These are phyloP conservation scores for Linnemannia exigua DNA, from an alignment of 192 early-diverging fungal species.

Conservation along the genomic window DNA sequence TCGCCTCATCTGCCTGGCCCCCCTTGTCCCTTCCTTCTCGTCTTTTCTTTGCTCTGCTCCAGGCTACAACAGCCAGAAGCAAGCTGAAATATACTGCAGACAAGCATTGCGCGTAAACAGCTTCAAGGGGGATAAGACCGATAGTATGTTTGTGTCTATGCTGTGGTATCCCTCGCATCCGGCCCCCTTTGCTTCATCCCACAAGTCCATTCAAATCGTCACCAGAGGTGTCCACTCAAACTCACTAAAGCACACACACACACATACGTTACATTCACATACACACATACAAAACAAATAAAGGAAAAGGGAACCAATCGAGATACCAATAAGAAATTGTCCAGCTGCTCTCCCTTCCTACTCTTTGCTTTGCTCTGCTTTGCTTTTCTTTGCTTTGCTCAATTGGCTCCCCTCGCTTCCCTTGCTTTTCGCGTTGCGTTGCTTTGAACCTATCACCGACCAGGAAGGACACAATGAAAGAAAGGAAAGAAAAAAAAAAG, in stretches of 20 bases:
- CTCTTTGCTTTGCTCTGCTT: too few relatives aligned
- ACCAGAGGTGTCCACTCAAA: background rate
- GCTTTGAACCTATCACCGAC: background rate
- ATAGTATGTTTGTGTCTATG: background rate
- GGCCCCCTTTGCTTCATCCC: too few relatives aligned
- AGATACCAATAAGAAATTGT: conserved; percentile 6
- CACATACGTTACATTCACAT: background rate
- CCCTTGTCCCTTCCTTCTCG: background rate
- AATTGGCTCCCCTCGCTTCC: background rate
- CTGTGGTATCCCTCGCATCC: background rate
- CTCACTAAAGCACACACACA: background rate
- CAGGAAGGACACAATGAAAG: too few relatives aligned
- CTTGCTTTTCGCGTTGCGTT: background rate
- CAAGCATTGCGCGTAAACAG: conserved; percentile 3
- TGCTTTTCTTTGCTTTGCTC: background rate
- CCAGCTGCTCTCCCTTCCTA: background rate
- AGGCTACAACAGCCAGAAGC: background rate
- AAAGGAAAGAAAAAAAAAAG: background rate
- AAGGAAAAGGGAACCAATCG: background rate
- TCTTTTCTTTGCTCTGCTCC: background rate
- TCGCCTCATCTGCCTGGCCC: background rate
- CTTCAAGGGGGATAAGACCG: background rate
- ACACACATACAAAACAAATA: background rate
- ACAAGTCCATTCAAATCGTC: background rate
- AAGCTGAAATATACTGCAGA: too few relatives aligned